A percentile compares a stretch with the other conserved stretches of the same genome.
Evolutionary conservation across 257 asterid species (phyloP).

Genomic region (Ligustrum vulgare): DNA sequence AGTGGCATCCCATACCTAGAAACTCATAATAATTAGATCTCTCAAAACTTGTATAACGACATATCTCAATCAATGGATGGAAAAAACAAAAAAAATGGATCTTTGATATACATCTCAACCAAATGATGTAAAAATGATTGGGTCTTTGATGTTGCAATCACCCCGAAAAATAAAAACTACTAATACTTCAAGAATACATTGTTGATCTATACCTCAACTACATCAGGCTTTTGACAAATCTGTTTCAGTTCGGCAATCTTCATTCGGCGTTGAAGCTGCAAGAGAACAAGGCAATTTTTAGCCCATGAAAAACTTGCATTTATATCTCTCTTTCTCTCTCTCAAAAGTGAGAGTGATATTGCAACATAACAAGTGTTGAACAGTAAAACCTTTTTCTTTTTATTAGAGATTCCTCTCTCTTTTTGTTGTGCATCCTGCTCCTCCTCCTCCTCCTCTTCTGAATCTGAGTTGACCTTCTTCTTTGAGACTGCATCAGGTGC

Average conservation of each 20-base stretch:
- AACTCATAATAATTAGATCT: neutral
- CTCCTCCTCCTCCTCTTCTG: slow-evolving; percentile 52
- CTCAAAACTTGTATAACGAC: neutral
- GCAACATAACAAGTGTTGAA: neutral
- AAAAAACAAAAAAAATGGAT: neutral
- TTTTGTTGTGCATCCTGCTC: slow-evolving; percentile 74
- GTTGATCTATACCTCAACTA: slow-evolving; percentile 70
- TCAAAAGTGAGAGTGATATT: neutral
- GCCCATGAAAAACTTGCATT: slow-evolving; percentile 7
- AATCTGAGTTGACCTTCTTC: slow-evolving; percentile 84
- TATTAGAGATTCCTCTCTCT: slow-evolving; percentile 81
- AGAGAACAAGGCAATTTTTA: slow-evolving; percentile 16
- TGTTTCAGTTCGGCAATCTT: slow-evolving; percentile 92
- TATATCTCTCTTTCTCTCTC: neutral
- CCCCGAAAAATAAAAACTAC: neutral
- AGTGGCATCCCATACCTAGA: slow-evolving; percentile 98
- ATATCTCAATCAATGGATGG: neutral
- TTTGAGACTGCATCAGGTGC: slow-evolving; percentile 54
- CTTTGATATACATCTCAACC: neutral
- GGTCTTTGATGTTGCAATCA: neutral
- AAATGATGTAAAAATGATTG: neutral
- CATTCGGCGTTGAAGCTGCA: slow-evolving; percentile 90
- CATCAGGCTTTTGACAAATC: slow-evolving; percentile 78
- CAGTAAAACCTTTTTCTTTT: slow-evolving; percentile 81
- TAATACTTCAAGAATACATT: neutral